Evolutionary conservation across 2,329 filamentous ascomycete genomes (phyloP).

Genomic region (Fusarium devonianum): DNA sequence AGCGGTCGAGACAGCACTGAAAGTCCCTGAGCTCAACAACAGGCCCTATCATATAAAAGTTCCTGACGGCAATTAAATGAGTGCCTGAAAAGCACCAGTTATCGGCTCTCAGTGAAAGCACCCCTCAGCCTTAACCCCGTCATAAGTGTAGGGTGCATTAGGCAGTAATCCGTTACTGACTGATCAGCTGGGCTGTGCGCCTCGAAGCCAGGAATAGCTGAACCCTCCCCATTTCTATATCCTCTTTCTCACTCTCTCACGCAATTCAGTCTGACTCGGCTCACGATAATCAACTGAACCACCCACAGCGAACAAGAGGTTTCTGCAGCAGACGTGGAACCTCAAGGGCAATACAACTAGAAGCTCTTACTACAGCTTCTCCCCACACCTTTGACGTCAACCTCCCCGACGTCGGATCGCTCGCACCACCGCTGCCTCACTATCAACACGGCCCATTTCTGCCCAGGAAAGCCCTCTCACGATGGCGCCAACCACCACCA

Average conservation of each 20-base stretch:
- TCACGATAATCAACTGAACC: neutral
- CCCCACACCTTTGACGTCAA: slow-evolving; percentile 29
- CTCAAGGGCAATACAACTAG: too few species aligned
- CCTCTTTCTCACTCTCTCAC: neutral
- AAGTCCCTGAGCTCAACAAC: neutral
- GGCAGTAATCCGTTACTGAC: neutral
- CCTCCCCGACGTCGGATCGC: slow-evolving; percentile 12
- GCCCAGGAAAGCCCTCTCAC: slow-evolving; percentile 7
- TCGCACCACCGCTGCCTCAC: slow-evolving; percentile 6
- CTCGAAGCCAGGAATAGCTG: slow-evolving; percentile 4
- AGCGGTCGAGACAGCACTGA: neutral
- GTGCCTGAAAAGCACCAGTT: neutral
- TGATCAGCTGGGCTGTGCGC: neutral
- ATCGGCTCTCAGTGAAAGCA: neutral
- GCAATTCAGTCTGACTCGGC: neutral
- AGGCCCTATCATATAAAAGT: neutral
- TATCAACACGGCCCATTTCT: neutral
- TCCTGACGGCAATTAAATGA: neutral
- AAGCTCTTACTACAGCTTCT: slow-evolving; percentile 4
- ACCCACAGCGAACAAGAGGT: neutral
- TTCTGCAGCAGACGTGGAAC: neutral
- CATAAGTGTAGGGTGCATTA: too few species aligned
- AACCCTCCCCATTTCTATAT: neutral
- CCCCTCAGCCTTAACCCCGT: too few species aligned
- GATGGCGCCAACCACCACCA: slow-evolving; percentile 43